Base-by-base conservation (phyloP, 2,329 filamentous ascomycete species). In the Trichothecium sympodiale region DNA sequence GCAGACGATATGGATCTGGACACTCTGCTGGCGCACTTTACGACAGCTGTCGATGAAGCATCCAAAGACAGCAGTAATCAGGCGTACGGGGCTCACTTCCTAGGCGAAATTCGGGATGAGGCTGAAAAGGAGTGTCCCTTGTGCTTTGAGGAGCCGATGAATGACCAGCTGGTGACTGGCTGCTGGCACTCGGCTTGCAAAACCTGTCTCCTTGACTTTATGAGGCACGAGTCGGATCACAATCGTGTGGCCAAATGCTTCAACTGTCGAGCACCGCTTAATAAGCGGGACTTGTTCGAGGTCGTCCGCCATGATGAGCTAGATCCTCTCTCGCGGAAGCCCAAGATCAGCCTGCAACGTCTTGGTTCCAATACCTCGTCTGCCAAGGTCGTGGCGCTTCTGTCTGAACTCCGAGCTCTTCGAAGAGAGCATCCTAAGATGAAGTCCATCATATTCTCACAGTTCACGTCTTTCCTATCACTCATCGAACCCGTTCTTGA, bases 141-240 rank as follows among this genome's bases (percentile, higher is more conserved):
- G 35, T 98, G 91, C 59, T 77, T 84, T 4, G 89, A 96, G 55
- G 91, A 96, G 55, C 87, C 88, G 4, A 96, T 96, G 87, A 74
- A 85, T 29, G 83, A 95, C 36, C 89, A 94, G 52, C 82, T 83
- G 1, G 91, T 98, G 2, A 96, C 91, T 1, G 85, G 86, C 1
- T 98, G 91, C 59, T 98, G 91, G 87, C 91, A 98, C 57, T 94
- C 85, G 25, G 88, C 91, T 1, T 98, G 91, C 64, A 94, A 91
- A 59, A 81, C 84, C 42, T 98, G 91, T 49, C 63, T 96, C n/a
- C 64, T 93, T 2, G 79, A 86, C 46, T 94, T 86, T 47, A 93
- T 98, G 50, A 77, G 83, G 43, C 87, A 94, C 50, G 83, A 94
- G 54, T 80, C 71, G 4, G 79, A 85, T 45, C 85, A 81, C 39